Percentiles rank a stretch among this genome's conserved stretches.
These are phyloP conservation scores for Paspalum vaginatum DNA, from an alignment of 176 grass and related monocot genomes.

Conservation along the genomic window DNA sequence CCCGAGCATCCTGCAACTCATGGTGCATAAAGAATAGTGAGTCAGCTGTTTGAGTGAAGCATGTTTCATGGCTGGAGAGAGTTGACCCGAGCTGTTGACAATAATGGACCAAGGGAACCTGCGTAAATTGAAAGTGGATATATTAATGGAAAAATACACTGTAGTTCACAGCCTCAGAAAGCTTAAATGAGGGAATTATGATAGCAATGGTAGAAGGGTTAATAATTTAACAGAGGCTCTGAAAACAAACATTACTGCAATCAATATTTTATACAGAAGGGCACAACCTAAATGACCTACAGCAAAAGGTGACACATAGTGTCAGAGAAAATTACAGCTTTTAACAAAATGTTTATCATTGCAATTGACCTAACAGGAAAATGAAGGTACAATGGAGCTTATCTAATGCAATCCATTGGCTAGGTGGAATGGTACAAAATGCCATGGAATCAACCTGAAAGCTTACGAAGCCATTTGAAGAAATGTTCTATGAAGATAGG, in stretches of 20 bases:
- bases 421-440: conserved; percentile 26
- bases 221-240: not conserved
- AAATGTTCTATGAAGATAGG: not conserved
- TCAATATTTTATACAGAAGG: not conserved
- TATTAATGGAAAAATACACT: conserved; percentile 17
- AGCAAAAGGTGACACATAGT: not conserved
- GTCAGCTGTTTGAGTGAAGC: conserved; percentile 97
- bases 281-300: not conserved
- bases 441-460: conserved; percentile 6
- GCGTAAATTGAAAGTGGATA: conserved; percentile 30
- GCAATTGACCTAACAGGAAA: not conserved
- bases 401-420: conserved; percentile 27
- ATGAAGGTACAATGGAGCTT: not conserved
- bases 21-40: conserved; percentile 88
- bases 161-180: not conserved
- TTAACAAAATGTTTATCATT: not conserved
- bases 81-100: conserved; percentile 95
- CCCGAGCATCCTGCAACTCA: conserved; percentile 67
- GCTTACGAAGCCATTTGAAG: not conserved
- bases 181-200: not conserved
- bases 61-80: conserved; percentile 84
- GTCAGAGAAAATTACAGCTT: not conserved
- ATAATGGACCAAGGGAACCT: conserved; percentile 93
- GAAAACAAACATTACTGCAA: conserved; percentile 3
- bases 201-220: not conserved